Evolutionary conservation across 2,329 filamentous ascomycete genomes (phyloP), one percentile per base, ranked within the genome.

Genomic region (Aureobasidium subglaciale): DNA sequence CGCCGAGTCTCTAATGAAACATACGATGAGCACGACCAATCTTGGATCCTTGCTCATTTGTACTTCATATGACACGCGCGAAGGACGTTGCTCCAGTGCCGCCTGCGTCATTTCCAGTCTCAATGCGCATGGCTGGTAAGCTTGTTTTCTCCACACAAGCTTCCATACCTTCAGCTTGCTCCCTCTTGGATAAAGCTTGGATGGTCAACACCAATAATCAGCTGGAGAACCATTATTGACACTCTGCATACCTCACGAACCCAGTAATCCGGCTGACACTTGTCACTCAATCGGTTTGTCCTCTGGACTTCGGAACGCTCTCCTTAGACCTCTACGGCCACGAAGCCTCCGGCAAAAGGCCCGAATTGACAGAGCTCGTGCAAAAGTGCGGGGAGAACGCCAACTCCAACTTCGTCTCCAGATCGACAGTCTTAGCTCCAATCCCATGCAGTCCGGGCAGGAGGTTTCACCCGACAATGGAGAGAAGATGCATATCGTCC

Each of bases 361-460:
- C 48, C 48, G 48, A 52, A 40, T 38, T 25, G 24, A 22, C 20
- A 15, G 25, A 8, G 34, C 34, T 40, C 24, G 48, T 40, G 48
- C 35, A 24, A 35, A 5, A 6, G 29, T 48, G 43, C 43, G 43
- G 48, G 48, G 48, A 46, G 13, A n/a, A 29, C 30, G n/a, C 27
- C 18, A 35, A 35, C 32, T 49, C 45, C 45, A 49, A 30, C 20
- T 37, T 49, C 24, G 34, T 52, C 48, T 35, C 48, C 48, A 40
- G 48, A 52, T 52, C 48, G 35, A 35, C 48, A 41, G 16, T 10
- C 24, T 40, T 50, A 37, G 45, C 45, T 22, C 6, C 32, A 37
- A 37, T 27, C 18, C 32, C 20, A 24, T 20, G 32, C 5, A 9
- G 9, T 24, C n/a, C 25, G n/a, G 20, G 27, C n/a, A n/a, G n/a